A percentile compares a stretch with the other conserved stretches of the same genome.
phyloP scores from a whole-genome alignment of 306 rosid species.

The Lathyrus sativus region DNA sequence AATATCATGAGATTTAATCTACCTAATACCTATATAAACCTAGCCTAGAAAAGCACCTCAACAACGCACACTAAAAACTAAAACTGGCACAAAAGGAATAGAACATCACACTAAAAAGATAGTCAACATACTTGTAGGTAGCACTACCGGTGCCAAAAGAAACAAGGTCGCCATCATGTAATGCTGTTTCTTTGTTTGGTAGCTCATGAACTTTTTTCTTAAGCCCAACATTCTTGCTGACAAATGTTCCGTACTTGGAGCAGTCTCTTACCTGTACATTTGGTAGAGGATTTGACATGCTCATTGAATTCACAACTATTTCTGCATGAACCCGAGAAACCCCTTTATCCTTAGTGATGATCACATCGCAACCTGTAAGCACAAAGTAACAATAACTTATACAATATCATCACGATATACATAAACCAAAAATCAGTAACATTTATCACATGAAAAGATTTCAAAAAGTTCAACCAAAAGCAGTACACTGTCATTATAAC shows the following conservation, averaged over 20 bases:
- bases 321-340: slow-evolving; percentile 95
- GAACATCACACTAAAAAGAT: slow-evolving; percentile 21
- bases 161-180: slow-evolving; percentile 72
- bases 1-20: slow-evolving; percentile 16
- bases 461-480: neutral
- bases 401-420: slow-evolving; percentile 29
- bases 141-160: slow-evolving; percentile 93
- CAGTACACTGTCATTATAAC: slow-evolving; percentile 8
- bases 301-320: slow-evolving; percentile 69
- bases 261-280: slow-evolving; percentile 65
- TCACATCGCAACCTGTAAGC: slow-evolving; percentile 78
- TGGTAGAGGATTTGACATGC: slow-evolving; percentile 38
- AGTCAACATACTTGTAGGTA: slow-evolving; percentile 65
- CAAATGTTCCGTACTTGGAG: slow-evolving; percentile 85
- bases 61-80: slow-evolving; percentile 14
- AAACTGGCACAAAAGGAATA: slow-evolving; percentile 17
- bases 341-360: slow-evolving; percentile 81
- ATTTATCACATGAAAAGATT: neutral
- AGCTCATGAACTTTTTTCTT: slow-evolving; percentile 72
- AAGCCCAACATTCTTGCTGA: slow-evolving; percentile 55
- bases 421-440: neutral
- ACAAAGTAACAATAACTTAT: slow-evolving; percentile 16
- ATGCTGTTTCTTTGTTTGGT: slow-evolving; percentile 67
- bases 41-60: slow-evolving; percentile 28
- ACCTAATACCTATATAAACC: neutral